phyloP scores from a whole-genome alignment of 1,284 basidiomycete species.

The Cutaneotrichosporon sp. region DNA sequence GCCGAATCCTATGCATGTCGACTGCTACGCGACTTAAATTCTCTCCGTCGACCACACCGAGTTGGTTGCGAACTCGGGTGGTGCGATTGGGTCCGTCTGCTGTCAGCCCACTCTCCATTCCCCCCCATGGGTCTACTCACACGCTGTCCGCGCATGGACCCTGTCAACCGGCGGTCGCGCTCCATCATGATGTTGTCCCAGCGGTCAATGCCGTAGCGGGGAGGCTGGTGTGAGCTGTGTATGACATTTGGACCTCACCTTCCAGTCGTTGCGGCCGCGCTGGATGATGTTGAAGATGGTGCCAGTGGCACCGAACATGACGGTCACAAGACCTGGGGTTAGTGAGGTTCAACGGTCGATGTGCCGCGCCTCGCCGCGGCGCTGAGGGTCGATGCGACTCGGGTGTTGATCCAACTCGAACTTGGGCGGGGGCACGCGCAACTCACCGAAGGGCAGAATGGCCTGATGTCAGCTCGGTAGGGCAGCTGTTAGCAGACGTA shows the following conservation, averaged over 20 bases:
- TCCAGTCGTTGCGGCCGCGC: slow-evolving; percentile 78
- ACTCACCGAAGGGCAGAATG: slow-evolving; percentile 82
- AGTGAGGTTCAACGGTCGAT: slow-evolving; percentile 3
- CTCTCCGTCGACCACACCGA: slow-evolving; percentile 72
- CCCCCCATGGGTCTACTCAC: slow-evolving; percentile 53
- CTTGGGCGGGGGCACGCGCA: slow-evolving; percentile 4
- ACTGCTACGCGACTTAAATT: slow-evolving; percentile 10
- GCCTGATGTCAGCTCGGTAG: slow-evolving; percentile 55
- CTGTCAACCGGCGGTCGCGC: slow-evolving; percentile 82
- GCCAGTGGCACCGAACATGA: slow-evolving; percentile 83
- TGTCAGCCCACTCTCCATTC: neutral
- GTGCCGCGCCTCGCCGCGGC: neutral
- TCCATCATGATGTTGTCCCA: slow-evolving; percentile 97
- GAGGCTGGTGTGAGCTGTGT: slow-evolving; percentile 59
- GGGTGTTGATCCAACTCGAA: slow-evolving; percentile 1
- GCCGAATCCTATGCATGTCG: slow-evolving; percentile 23
- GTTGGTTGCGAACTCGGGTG: slow-evolving; percentile 71
- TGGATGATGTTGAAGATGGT: slow-evolving; percentile 76
- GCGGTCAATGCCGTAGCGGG: slow-evolving; percentile 75
- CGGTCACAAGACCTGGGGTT: slow-evolving; percentile 70
- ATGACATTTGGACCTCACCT: slow-evolving; percentile 60
- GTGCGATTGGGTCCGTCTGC: slow-evolving; percentile 70
- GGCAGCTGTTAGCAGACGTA: slow-evolving; percentile 23
- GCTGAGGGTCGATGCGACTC: slow-evolving; percentile 4
- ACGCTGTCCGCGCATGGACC: slow-evolving; percentile 76